Evolutionary conservation across 179 eudicot species (phyloP), one percentile per base, ranked within the genome.

Genomic region (Beta lomatogona): DNA sequence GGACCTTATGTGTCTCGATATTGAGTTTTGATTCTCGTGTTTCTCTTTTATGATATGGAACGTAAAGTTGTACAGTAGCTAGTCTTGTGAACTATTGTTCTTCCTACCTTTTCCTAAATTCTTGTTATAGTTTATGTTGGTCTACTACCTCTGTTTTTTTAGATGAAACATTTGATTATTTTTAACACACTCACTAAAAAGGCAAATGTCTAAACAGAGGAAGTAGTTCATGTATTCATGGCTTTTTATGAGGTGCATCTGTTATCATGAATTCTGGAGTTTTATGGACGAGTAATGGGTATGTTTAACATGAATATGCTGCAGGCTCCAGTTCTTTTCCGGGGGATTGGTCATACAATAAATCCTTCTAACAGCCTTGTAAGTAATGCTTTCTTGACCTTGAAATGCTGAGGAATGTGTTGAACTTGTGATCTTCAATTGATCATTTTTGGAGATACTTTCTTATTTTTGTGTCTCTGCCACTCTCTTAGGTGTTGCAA

Each of bases 261-360:
- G 53, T 46, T 79, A 55, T 59, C 54, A 52, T 13, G 41, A 63
- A 45, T 4, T n/a, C 19, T 79, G 72, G 14, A 44, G 1, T 22
- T 70, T 6, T 16, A 55, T 54, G 5, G 13, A 69, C 69, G 63
- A 67, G 22, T 67, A 22, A 41, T 76, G 28, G 76, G 77, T 41
- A 41, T 12, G 41, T 81, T 46, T 73, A 16, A 22, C 44, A 69
- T 77, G 57, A 75, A 68, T 72, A 61, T 86, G 81, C 69, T 73
- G 61, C 93, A 93, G 98, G 98, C 97, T 61, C 97, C 97, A n/a
- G 90, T 93, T 41, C 93, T 94, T 71, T 94, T 91, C 76, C 87
- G 85, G 77, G 98, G 97, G 25, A 85, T 91, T 80, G 97, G 90
- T 31, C 98, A 91, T 77, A 86, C 94, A 36, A 10, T 89, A 71